These are phyloP conservation scores for Scolecobasidium constrictum DNA, from an alignment of 2,329 filamentous ascomycete genomes.

Conservation along the genomic window DNA sequence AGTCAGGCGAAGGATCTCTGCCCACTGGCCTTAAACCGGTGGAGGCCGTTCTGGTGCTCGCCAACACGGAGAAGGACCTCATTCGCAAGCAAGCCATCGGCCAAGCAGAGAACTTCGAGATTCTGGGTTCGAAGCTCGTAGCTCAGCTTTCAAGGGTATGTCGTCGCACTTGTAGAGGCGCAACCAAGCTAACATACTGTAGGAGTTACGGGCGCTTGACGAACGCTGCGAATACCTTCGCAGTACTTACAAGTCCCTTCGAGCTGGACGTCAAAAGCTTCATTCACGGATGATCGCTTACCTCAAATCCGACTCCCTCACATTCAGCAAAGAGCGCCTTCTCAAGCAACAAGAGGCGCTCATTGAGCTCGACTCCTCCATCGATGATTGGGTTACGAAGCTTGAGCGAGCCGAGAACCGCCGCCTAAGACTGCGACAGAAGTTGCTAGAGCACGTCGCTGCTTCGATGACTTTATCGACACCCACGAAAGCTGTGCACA, in stretches of 20 bases:
- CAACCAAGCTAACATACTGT: constrained; percentile 1
- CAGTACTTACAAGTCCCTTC: constrained; percentile 63
- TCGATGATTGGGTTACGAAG: constrained; percentile 72
- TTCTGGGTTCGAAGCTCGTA: constrained; percentile 27
- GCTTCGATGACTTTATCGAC: constrained; percentile 40
- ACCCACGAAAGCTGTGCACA: not conserved
- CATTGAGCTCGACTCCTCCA: constrained; percentile 63
- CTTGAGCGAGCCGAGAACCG: constrained; percentile 73
- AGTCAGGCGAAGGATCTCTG: constrained; percentile 11
- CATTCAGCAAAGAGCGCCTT: constrained; percentile 64
- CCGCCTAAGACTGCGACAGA: constrained; percentile 63
- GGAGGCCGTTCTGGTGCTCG: constrained; percentile 23
- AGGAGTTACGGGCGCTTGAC: constrained; percentile 67
- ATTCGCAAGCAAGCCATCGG: constrained; percentile 27
- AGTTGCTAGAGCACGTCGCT: constrained; percentile 71
- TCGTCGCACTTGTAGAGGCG: not conserved
- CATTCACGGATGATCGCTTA: constrained; percentile 70
- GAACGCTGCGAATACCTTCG: constrained; percentile 69
- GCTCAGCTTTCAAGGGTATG: constrained; percentile 49
- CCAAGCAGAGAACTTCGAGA: constrained; percentile 29
- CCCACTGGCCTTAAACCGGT: constrained; percentile 25
- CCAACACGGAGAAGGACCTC: constrained; percentile 23
- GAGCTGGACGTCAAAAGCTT: constrained; percentile 64
- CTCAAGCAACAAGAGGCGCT: constrained; percentile 72
- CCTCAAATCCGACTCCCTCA: constrained; percentile 57